Evolutionary conservation across 2,329 filamentous ascomycete species (phyloP).

Genomic region (Fusarium marasasianum): DNA sequence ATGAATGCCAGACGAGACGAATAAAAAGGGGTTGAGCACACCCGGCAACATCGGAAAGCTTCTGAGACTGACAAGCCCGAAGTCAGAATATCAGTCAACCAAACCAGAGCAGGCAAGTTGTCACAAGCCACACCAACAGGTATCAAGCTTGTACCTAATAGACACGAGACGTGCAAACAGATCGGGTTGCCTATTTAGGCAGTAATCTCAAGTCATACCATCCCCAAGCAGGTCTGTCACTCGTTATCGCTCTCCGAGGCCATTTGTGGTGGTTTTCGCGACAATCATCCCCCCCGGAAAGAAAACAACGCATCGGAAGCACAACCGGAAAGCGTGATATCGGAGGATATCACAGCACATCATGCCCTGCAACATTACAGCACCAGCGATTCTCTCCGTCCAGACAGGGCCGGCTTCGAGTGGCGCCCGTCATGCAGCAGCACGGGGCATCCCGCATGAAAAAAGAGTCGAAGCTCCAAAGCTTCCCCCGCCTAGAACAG

Average conservation of each 20-base stretch:
- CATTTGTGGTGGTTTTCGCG: neutral
- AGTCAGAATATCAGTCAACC: neutral
- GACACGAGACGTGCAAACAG: constrained; percentile 4
- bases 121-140: constrained; percentile 4
- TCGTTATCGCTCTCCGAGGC: neutral
- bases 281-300: neutral
- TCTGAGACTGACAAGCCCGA: neutral
- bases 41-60: neutral
- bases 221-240: neutral
- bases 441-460: constrained; percentile 38
- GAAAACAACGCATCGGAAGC: constrained; percentile 23
- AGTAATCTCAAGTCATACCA: constrained; percentile 4
- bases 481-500: constrained; percentile 25
- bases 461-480: constrained; percentile 20
- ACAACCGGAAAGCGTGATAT: constrained; percentile 16
- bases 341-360: constrained; percentile 14
- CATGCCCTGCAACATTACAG: constrained; percentile 8
- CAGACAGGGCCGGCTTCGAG: constrained; percentile 16
- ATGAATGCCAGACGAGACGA: constrained; percentile 11
- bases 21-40: neutral
- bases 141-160: constrained; percentile 5
- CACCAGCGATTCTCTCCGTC: constrained; percentile 5
- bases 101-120: neutral
- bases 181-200: constrained; percentile 26
- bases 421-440: constrained; percentile 37